Evolutionary conservation across 176 grass and related monocot genomes (phyloP), one percentile per base, ranked within the genome.

Genomic region (Canna indica): DNA sequence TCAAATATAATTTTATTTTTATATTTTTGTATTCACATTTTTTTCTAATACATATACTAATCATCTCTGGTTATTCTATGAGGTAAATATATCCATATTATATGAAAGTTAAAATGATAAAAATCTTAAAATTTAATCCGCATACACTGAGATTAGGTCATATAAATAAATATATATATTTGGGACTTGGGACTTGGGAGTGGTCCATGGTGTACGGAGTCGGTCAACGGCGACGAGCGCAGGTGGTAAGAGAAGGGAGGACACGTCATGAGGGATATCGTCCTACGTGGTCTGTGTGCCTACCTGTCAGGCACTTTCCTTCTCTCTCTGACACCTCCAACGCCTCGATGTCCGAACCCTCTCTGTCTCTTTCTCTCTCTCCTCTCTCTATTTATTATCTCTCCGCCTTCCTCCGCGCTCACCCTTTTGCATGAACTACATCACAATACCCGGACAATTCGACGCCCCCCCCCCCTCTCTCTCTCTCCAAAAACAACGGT

Each of bases 221-320:
- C 20, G 63, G 63, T 66, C 63, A 66, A 66, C 63, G 34, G 4
- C 35, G 63, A 66, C 63, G 63, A 66, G 34, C 63, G 35, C 63
- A 38, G 63, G 34, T 66, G 63, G 60, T 13, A 25, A 24, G 60
- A 63, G 60, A 17, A 33, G 31, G 34, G 35, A 39, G 63, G 35
- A 66, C 63, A 66, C 63, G 63, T 66, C 63, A 66, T n/a, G 63
- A 6, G 20, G 18, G 4, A 66, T 14, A n/a, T 66, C 63, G 63
- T 66, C 63, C 63, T 38, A 66, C 63, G 63, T 66, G 63, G 63
- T 38, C 63, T 39, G 34, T 4, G 16, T 38, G 63, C 33, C 34
- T 7, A 66, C 63, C 63, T 66, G 63, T 66, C 63, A 66, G 63
- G 63, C 63, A 66, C 35, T 66, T 38, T 18, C 20, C 25, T 39